phyloP scores from a whole-genome alignment of 2,329 filamentous ascomycete genomes.

The Zymoseptoria brevis region DNA sequence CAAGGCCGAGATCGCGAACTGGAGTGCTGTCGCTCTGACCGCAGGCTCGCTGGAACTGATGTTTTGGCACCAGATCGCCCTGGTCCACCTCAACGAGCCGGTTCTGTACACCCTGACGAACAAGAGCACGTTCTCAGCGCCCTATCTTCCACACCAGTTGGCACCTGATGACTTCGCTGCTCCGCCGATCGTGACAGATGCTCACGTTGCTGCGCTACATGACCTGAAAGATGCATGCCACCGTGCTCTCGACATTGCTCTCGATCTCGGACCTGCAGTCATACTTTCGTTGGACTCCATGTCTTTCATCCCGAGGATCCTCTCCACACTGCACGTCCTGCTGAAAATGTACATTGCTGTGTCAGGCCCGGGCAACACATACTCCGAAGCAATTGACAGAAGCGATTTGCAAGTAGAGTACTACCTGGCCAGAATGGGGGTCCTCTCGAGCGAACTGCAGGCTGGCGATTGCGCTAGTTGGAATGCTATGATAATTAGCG shows the following conservation, averaged over 20 bases:
- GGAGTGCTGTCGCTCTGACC: slow-evolving; percentile 4
- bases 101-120: slow-evolving; percentile 17
- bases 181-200: slow-evolving; percentile 11
- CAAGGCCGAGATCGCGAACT: slow-evolving; percentile 9
- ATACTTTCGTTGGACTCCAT: slow-evolving; percentile 5
- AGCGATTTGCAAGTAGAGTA: slow-evolving; percentile 13
- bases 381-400: slow-evolving; percentile 13
- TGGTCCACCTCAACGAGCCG: slow-evolving; percentile 16
- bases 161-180: slow-evolving; percentile 13
- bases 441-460: not conserved
- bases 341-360: slow-evolving; percentile 15
- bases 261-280: not conserved
- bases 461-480: not conserved
- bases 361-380: slow-evolving; percentile 13
- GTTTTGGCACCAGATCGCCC: slow-evolving; percentile 9
- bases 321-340: slow-evolving; percentile 10
- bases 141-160: slow-evolving; percentile 12
- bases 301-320: slow-evolving; percentile 11
- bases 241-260: slow-evolving; percentile 8
- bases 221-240: slow-evolving; percentile 13
- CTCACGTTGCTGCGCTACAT: slow-evolving; percentile 10
- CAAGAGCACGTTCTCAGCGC: slow-evolving; percentile 16
- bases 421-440: slow-evolving; percentile 2
- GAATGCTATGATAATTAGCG: not conserved
- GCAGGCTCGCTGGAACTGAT: slow-evolving; percentile 6